Evolutionary conservation across 208 protist genomes (phyloP), one percentile per base, ranked within the genome.

Genomic region (Trypanosoma mega): DNA sequence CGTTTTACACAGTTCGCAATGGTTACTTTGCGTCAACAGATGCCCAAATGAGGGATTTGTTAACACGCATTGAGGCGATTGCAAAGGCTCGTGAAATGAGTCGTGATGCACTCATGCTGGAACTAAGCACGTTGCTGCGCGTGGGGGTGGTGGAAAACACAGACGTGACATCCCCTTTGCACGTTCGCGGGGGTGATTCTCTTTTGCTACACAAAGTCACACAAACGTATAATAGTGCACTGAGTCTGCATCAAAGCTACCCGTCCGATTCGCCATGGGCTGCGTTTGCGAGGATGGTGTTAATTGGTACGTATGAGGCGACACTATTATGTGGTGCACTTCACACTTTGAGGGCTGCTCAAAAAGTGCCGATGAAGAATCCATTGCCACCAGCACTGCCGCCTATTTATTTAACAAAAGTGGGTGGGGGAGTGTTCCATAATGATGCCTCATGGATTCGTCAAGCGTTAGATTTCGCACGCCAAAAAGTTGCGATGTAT

Each of bases 201-300:
- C 4, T 36, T 20, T 12, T 37, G 5, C 16, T 65, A 0, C 68
- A 72, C 41, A 57, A 56, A 9, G 79, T 82, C 11, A 76, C 74
- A 29, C 79, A 85, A 46, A 69, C 65, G 4, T 85, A 74, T 68
- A 77, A 69, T 72, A 80, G 75, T 31, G 79, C 75, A 20, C 34
- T 85, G 29, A 82, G 75, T 26, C 44, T 84, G 4, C 45, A 47
- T 5, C 36, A n/a, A 0, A 26, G 20, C 9, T 3, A 14, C 20
- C 6, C 36, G 26, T 2, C 16, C 23, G 30, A 31, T 18, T 30
- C 6, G 33, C 23, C 36, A 24, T 43, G 60, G 46, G 54, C 24
- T 2, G 63, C 53, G 24, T 66, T 85, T 11, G 63, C 78, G n/a
- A 48, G 50, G 11, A 44, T 68, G 39, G 57, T 85, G 55, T 50